Conservation (phyloP, 352 stramenopile genomes). For the Phytopythium mirpurense region DNA sequence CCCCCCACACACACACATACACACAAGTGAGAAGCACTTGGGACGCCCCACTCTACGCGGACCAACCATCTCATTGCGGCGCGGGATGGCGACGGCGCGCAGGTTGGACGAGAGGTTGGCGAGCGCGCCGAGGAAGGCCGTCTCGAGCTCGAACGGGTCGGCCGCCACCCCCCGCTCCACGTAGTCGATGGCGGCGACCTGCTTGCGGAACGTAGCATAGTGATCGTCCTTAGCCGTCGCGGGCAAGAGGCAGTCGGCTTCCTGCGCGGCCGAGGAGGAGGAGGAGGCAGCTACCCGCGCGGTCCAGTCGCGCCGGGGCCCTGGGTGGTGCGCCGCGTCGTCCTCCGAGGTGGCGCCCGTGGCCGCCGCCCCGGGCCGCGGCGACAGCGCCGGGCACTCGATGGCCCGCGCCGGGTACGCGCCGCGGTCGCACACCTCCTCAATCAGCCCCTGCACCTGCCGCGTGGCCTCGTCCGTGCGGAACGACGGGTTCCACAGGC, state of each 20-base stretch:
- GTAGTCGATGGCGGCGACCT: conserved; percentile 23
- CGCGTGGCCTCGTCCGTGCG: conserved; percentile 42
- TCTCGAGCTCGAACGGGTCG: conserved; percentile 68
- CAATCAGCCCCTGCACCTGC: conserved; percentile 74
- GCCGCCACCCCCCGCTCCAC: conserved; percentile 31
- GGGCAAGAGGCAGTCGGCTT: conserved; percentile 47
- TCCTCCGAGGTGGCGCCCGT: conserved; percentile 18
- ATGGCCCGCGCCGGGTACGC: conserved; percentile 33
- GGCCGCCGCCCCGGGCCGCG: neutral
- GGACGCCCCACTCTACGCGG: no score
- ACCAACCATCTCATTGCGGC: conserved; percentile 69
- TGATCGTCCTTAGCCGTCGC: conserved; percentile 45
- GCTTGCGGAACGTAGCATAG: conserved; percentile 59
- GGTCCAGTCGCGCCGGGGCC: conserved; percentile 12
- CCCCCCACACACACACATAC: no score
- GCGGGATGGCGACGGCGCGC: conserved; percentile 41
- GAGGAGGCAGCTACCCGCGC: conserved; percentile 13
- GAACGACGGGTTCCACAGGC: conserved; percentile 54
- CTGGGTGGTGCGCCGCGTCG: conserved; percentile 14
- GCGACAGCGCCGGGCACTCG: conserved; percentile 20
- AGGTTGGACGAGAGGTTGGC: conserved; percentile 75
- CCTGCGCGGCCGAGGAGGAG: conserved; percentile 24
- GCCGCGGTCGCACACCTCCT: conserved; percentile 65
- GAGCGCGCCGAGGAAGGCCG: conserved; percentile 59
- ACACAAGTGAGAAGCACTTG: no score